Evolutionary conservation across 2,329 filamentous ascomycete genomes (phyloP), one percentile per base, ranked within the genome.

Genomic region (Neoscytalidium dimidiatum): DNA sequence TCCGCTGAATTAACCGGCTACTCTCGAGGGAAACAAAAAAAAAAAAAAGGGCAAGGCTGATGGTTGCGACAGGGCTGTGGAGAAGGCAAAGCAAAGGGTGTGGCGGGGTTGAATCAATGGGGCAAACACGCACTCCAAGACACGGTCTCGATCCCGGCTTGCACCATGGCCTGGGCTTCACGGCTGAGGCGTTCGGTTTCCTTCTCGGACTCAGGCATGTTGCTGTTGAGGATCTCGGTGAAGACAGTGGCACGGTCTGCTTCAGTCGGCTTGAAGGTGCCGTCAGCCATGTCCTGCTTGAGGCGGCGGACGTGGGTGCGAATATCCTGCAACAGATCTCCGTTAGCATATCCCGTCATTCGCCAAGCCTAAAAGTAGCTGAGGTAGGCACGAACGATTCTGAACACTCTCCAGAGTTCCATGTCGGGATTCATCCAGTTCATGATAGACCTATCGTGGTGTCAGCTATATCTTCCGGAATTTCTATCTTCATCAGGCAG

Each of bases 61-160:
- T n/a, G n/a, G n/a, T n/a, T n/a, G n/a, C n/a, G n/a, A n/a, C n/a
- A n/a, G n/a, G n/a, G n/a, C n/a, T 41, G 21, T 19, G 5, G 31
- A 3, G 13, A 3, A 2, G 26, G 11, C 17, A 14, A 4, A 2
- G 23, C 11, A 7, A 6, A n/a, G 14, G 28, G 52, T 41, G 41
- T 3, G 3, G 26, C n/a, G 46, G 0, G 13, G 14, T 26, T 28
- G 26, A 11, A 17, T 11, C 4, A 41, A 41, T 31, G 3, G 38
- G 8, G 17, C 11, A 14, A 44, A 14, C 8, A 44, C 58, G 13
- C 41, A 62, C 58, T 62, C 58, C 58, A 62, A 5, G 58, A 51
- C 11, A 62, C 44, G 4, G 76, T 79, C 29, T 76, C 74, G 2
- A 71, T 66, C 0, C 77, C 76, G 4, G 77, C 76, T 19, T 69